Conservation (phyloP, 1,284 basidiomycete genomes). For the Athelia sp. region DNA sequence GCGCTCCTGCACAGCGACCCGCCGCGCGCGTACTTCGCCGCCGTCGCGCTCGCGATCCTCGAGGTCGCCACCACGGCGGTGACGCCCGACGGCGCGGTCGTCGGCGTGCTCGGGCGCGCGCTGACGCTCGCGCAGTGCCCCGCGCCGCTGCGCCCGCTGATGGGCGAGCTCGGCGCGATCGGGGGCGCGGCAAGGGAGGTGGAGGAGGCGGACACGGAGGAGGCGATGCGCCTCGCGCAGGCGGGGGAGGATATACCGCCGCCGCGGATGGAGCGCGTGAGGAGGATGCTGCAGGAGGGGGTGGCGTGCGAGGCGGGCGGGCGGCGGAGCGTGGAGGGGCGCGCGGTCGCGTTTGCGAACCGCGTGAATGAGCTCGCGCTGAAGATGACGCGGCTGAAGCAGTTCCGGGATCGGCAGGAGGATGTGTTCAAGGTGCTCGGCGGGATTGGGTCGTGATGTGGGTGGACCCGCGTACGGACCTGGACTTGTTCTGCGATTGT, state of each 20-base stretch:
- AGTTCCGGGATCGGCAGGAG: constrained; percentile 68
- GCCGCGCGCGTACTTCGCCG: constrained; percentile 69
- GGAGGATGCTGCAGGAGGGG: constrained; percentile 53
- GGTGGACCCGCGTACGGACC: background rate
- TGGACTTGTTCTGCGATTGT: too few species aligned
- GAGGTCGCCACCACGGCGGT: constrained; percentile 51
- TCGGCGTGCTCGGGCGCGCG: constrained; percentile 51
- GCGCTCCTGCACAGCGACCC: constrained; percentile 54
- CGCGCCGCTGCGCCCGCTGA: constrained; percentile 53
- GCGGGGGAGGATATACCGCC: constrained; percentile 36
- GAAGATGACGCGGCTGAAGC: constrained; percentile 58
- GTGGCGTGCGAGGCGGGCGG: constrained; percentile 39
- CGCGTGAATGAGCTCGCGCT: constrained; percentile 68
- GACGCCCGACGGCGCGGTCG: constrained; percentile 42
- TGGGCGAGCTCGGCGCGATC: constrained; percentile 60
- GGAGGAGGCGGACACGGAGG: constrained; percentile 50
- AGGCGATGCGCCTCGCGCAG: constrained; percentile 44
- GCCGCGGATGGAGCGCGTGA: constrained; percentile 60
- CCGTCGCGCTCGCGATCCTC: constrained; percentile 69
- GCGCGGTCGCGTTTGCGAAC: constrained; percentile 66
- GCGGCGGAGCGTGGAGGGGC: constrained; percentile 48
- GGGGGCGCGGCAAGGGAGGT: constrained; percentile 45
- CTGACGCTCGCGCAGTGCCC: constrained; percentile 56
- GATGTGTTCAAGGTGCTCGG: constrained; percentile 67
- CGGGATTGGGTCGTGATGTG: constrained; percentile 26